Base-by-base conservation (phyloP, 2,329 filamentous ascomycete genomes). In the Neopestalotiopsis sp. region DNA sequence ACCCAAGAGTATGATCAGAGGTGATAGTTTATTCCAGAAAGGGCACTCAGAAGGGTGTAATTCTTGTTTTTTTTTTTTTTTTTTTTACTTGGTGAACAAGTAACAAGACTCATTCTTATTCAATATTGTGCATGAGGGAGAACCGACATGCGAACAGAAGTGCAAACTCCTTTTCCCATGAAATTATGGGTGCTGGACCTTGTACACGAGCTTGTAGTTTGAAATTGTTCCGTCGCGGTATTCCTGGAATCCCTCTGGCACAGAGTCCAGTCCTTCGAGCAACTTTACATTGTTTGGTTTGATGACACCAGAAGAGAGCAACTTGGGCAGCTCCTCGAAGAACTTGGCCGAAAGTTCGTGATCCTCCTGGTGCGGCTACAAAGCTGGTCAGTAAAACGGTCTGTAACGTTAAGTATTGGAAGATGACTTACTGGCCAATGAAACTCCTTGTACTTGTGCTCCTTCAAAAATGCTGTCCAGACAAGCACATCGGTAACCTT, bases 401-500 rank as follows among this genome's bases (percentile, higher is more conserved):
- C 14, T 38, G 6, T 10, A 6, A 38, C 10, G 34, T 10, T 38
- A 38, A 38, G 10, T 7, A 1, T 38, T 10, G 10, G 10, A 38
- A 38, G 6, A 38, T 38, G 6, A 64, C 61, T 32, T 64, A 64
- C 61, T 5, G 61, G 61, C 61, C 61, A 64, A 38, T 40, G 45
- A n/a, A 64, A 49, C n/a, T 64, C 24, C n/a, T 38, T 20, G 13
- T 64, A 64, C 4, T 17, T 17, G 28, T 64, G 61, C 13, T 64
- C 61, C 40, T 64, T 64, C 7, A 64, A 20, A n/a, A 64, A 64
- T 2, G 61, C 61, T 2, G 61, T 64, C 38, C 38, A 64, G 40
- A 64, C 61, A 5, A 64, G 28, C n/a, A 64, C 61, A 13, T 64
- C 61, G 4, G 61, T 45, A 9, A 64, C 61, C 28, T 64, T 49